These are phyloP conservation scores for Trichoderma citrinoviride DNA, from an alignment of 2,329 filamentous ascomycete genomes.

Conservation along the genomic window DNA sequence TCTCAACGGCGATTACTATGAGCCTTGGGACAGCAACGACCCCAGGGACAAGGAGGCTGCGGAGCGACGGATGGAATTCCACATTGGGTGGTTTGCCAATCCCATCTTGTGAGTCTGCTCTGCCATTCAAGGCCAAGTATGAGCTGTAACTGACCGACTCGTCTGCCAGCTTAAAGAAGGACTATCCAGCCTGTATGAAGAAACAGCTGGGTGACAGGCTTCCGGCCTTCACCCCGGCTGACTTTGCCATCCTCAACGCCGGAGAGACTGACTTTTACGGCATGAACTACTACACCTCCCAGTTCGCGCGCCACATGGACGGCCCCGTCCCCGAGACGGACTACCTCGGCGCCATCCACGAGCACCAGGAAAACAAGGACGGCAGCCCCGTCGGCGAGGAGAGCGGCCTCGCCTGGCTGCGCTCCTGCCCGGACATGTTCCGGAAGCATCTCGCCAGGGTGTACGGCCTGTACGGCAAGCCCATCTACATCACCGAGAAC, in stretches of 20 bases:
- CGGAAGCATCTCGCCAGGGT: slow-evolving; percentile 33
- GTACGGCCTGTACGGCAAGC: slow-evolving; percentile 29
- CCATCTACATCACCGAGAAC: slow-evolving; percentile 35
- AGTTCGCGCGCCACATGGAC: slow-evolving; percentile 34
- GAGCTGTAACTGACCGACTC: not conserved
- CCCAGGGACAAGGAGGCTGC: slow-evolving; percentile 32
- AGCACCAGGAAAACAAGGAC: slow-evolving; percentile 33
- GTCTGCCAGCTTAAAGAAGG: slow-evolving; percentile 27
- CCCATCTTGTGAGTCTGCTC: slow-evolving; percentile 37
- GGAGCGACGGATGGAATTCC: slow-evolving; percentile 38
- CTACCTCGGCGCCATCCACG: slow-evolving; percentile 36
- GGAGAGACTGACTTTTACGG: slow-evolving; percentile 38
- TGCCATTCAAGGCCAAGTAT: too few species aligned
- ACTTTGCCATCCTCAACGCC: slow-evolving; percentile 29
- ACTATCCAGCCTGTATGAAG: slow-evolving; percentile 40
- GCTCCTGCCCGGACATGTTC: slow-evolving; percentile 32
- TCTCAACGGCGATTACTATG: slow-evolving; percentile 40
- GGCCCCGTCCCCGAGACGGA: slow-evolving; percentile 31
- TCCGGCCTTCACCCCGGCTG: slow-evolving; percentile 31
- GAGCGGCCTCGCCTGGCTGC: slow-evolving; percentile 37
- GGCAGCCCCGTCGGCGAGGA: slow-evolving; percentile 33
- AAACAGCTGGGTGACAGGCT: slow-evolving; percentile 34
- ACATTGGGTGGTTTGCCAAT: slow-evolving; percentile 42
- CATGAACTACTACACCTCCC: slow-evolving; percentile 43
- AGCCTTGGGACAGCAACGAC: slow-evolving; percentile 35